Base-by-base conservation (phyloP, 257 asterid genomes). In the Orobanche coerulescens region DNA sequence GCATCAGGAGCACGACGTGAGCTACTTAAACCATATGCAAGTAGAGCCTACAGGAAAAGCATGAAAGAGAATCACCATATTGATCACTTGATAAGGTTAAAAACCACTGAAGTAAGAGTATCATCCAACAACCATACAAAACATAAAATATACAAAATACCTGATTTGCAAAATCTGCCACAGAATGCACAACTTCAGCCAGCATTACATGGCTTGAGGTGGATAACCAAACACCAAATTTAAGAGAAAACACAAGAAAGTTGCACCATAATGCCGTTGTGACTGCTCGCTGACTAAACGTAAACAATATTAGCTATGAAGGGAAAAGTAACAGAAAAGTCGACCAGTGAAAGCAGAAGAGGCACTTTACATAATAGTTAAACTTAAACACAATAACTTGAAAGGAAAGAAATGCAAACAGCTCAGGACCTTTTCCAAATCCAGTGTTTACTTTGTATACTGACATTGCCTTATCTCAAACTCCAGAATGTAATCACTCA, bases 1-100 rank as follows among this genome's bases (percentile, higher is more conserved):
- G 95, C 93, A 76, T 93, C 99, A 42, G 96, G 99, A 51, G 92
- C 99, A 63, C 99, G 96, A 51, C 84, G 81, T 64, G 97, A 93
- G 75, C 97, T 89, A 72, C 91, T 89, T 65, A 93, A 76, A 67
- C 99, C 99, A 78, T 93, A 93, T 26, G 99, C 99, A 55, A 93
- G 96, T 69, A 93, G 95, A 28, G 85, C 92, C 98, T 89, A 69
- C 47, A 71, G 69, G 58, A 39, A 15, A 37, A 75, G 23, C 49
- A 58, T 14, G 66, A 33, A 64, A 69, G 15, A 65, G 57, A 44
- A 67, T 67, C 64, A 25, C 47, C 22, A 18, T 19, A 61, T 51
- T 23, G 10, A 58, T 58, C n/a, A 44, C 24, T 6, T 43, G 19
- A 76, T 31, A 52, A 62, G 60, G 57, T 44, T 22, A 65, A 72